A percentile compares a stretch with the other conserved stretches of the same genome.
These are phyloP conservation scores for Neonectria faginata DNA, from an alignment of 2,329 filamentous ascomycete species.

Conservation along the genomic window DNA sequence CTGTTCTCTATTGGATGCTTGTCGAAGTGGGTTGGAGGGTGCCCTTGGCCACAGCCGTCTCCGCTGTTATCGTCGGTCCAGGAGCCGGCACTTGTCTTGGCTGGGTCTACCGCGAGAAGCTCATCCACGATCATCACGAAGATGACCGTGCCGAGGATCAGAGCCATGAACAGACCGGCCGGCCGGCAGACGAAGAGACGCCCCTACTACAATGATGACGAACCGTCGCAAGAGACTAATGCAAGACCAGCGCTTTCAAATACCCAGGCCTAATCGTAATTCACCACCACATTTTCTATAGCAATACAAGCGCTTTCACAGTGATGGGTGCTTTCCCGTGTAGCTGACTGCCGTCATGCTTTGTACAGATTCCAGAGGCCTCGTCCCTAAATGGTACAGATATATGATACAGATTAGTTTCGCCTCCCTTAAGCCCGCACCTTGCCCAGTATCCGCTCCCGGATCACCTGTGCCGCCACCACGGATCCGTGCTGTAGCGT, in stretches of 20 bases:
- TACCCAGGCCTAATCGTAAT: constrained; percentile 31
- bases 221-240: constrained; percentile 1
- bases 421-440: constrained; percentile 34
- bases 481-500: constrained; percentile 88
- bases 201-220: constrained; percentile 47
- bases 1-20: constrained; percentile 65
- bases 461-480: constrained; percentile 78
- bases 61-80: constrained; percentile 51
- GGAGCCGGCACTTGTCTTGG: constrained; percentile 54
- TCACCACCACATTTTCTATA: constrained; percentile 37
- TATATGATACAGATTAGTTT: constrained; percentile 48
- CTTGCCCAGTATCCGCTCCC: constrained; percentile 76
- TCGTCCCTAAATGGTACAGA: constrained; percentile 46
- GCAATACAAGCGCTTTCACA: constrained; percentile 39
- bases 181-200: constrained; percentile 48
- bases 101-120: constrained; percentile 55
- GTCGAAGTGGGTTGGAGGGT: constrained; percentile 62
- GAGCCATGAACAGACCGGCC: constrained; percentile 21
- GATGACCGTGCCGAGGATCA: constrained; percentile 24
- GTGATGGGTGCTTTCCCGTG: constrained; percentile 28
- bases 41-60: constrained; percentile 48
- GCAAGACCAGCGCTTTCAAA: constrained; percentile 17
- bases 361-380: constrained; percentile 44
- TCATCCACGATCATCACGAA: constrained; percentile 46
- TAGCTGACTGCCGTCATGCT: constrained; percentile 38